These are phyloP conservation scores for Hypholoma sublateritium DNA, from an alignment of 768 basidiomycete species.

Conservation along the genomic window DNA sequence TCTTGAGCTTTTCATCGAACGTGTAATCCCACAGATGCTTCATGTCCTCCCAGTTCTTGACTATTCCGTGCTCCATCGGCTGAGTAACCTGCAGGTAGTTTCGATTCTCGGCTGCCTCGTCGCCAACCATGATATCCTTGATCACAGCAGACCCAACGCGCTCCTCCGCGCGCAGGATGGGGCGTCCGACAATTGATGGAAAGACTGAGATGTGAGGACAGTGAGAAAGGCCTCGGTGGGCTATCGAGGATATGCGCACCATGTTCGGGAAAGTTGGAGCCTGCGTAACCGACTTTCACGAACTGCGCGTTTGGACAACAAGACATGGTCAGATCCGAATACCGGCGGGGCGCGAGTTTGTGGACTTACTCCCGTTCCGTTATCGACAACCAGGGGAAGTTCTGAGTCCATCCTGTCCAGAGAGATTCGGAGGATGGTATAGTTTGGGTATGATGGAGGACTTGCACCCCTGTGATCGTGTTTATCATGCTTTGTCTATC, in stretches of 20 bases:
- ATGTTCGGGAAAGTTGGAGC: slow-evolving; percentile 94
- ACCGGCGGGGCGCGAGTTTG: background rate
- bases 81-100: slow-evolving; percentile 97
- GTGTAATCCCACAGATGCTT: slow-evolving; percentile 98
- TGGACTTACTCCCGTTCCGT: slow-evolving; percentile 78
- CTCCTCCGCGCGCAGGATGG: slow-evolving; percentile 97
- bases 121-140: slow-evolving; percentile 98
- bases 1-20: slow-evolving; percentile 90
- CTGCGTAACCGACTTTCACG: slow-evolving; percentile 89
- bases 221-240: background rate
- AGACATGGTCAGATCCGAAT: slow-evolving; percentile 5
- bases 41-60: slow-evolving; percentile 99
- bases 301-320: slow-evolving; percentile 49
- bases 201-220: slow-evolving; percentile 59
- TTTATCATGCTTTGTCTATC: slow-evolving; percentile 14
- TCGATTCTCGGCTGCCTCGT: slow-evolving; percentile 92
- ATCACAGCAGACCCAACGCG: slow-evolving; percentile 83
- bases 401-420: slow-evolving; percentile 40
- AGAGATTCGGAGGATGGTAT: background rate
- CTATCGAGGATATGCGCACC: slow-evolving; percentile 44
- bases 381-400: slow-evolving; percentile 77
- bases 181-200: slow-evolving; percentile 94
- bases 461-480: slow-evolving; percentile 12
- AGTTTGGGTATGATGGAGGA: background rate
- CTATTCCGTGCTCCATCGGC: slow-evolving; percentile 99